Evolutionary conservation across 1,139 yeast genomes (phyloP).

Genomic region (Blastobotrys raffinosifermentans): DNA sequence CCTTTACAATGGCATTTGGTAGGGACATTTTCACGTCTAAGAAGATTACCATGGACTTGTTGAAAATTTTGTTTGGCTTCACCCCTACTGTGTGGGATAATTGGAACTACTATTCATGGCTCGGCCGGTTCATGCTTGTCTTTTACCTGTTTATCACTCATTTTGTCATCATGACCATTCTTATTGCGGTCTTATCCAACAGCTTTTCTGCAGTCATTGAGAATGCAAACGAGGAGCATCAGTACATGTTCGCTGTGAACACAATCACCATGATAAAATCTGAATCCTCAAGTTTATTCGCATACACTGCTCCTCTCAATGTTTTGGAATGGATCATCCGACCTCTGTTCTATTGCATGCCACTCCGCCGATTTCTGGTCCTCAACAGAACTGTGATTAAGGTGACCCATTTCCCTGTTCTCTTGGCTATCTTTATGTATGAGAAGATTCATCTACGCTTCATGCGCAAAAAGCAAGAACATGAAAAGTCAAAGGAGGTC

Average conservation of each 20-base stretch:
- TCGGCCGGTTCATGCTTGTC: slow-evolving; percentile 48
- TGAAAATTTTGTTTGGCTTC: slow-evolving; percentile 54
- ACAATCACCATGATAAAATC: slow-evolving; percentile 37
- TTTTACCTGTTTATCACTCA: slow-evolving; percentile 53
- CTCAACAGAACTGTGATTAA: slow-evolving; percentile 34
- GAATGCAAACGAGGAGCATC: slow-evolving; percentile 37
- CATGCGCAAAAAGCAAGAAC: slow-evolving; percentile 13
- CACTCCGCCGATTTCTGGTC: slow-evolving; percentile 30
- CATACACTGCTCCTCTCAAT: slow-evolving; percentile 37
- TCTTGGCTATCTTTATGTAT: slow-evolving; percentile 32
- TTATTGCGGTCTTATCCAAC: slow-evolving; percentile 49
- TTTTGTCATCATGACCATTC: slow-evolving; percentile 51
- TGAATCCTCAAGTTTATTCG: slow-evolving; percentile 35
- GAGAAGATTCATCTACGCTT: slow-evolving; percentile 27
- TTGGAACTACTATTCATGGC: slow-evolving; percentile 46
- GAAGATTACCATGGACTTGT: slow-evolving; percentile 50
- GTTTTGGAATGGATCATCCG: slow-evolving; percentile 31
- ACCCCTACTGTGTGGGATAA: slow-evolving; percentile 62
- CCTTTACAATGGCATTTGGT: slow-evolving; percentile 49
- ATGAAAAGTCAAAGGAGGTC: slow-evolving; percentile 13
- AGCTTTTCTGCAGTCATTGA: slow-evolving; percentile 34
- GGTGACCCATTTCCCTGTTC: slow-evolving; percentile 35
- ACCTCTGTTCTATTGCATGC: slow-evolving; percentile 31
- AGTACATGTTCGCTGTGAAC: slow-evolving; percentile 36
- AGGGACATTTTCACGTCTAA: slow-evolving; percentile 40